Percentiles rank a stretch among this genome's conserved stretches.
Evolutionary conservation across 306 rosid genomes (phyloP).

Genomic region (Chamaecrista fasciculata): DNA sequence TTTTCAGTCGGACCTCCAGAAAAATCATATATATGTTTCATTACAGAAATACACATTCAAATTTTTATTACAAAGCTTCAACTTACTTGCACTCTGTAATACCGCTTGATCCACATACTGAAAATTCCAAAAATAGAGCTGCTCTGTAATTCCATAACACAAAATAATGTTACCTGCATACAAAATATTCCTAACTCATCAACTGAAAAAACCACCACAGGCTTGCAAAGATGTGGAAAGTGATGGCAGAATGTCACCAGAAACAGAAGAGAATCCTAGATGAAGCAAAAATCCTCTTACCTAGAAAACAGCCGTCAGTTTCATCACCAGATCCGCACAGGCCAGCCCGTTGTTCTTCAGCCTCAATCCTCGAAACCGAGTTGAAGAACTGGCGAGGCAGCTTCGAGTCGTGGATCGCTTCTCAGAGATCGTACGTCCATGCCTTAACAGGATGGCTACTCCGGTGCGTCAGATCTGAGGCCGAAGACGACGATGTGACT

Average conservation of each 20-base stretch:
- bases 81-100: not conserved
- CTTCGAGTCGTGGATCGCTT: conserved; percentile 76
- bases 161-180: not conserved
- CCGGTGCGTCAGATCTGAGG: conserved; percentile 61
- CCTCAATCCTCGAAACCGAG: conserved; percentile 70
- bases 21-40: no score
- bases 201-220: conserved; percentile 38
- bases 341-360: conserved; percentile 61
- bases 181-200: conserved; percentile 22
- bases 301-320: conserved; percentile 45
- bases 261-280: conserved; percentile 70
- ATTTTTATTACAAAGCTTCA: not conserved
- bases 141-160: not conserved
- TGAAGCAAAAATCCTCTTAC: conserved; percentile 76
- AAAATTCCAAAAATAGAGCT: not conserved
- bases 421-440: conserved; percentile 81
- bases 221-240: conserved; percentile 92
- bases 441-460: conserved; percentile 82
- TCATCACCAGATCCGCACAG: conserved; percentile 50
- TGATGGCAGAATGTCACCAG: conserved; percentile 85
- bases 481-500: conserved; percentile 39
- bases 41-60: conserved; percentile 1
- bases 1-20: no score
- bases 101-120: not conserved
- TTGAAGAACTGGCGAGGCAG: conserved; percentile 80